These are phyloP conservation scores for Macrotyloma uniflorum DNA, from an alignment of 306 rosid species.

Conservation along the genomic window DNA sequence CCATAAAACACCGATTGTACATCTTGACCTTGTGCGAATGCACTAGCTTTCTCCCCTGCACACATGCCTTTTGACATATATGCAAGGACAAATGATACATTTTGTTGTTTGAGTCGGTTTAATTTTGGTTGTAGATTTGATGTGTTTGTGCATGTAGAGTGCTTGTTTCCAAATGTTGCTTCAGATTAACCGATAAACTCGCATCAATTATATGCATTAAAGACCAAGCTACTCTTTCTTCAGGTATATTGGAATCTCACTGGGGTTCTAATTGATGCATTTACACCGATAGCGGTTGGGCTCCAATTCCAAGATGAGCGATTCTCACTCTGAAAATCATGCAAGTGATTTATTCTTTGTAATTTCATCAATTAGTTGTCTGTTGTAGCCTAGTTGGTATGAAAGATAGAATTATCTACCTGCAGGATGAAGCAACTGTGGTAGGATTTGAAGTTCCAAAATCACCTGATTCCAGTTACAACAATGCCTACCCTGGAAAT, in stretches of 20 bases:
- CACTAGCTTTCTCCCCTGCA: background rate
- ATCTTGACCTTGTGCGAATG: background rate
- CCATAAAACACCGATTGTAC: background rate
- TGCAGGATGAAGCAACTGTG: slow-evolving; percentile 78
- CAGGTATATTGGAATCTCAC: slow-evolving; percentile 53
- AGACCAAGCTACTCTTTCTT: slow-evolving; percentile 38
- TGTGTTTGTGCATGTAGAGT: background rate
- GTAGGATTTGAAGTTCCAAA: slow-evolving; percentile 83
- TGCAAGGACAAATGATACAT: background rate
- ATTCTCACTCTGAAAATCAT: slow-evolving; percentile 56
- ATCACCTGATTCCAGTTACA: slow-evolving; percentile 88
- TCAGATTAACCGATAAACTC: background rate
- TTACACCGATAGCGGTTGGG: slow-evolving; percentile 39
- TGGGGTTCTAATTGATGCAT: slow-evolving; percentile 53
- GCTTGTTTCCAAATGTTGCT: background rate
- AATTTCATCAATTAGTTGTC: slow-evolving; percentile 29
- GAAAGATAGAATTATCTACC: slow-evolving; percentile 30
- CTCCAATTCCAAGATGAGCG: slow-evolving; percentile 66
- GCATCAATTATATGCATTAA: slow-evolving; percentile 14
- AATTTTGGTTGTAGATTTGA: background rate
- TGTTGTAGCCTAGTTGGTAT: slow-evolving; percentile 21
- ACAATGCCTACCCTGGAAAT: slow-evolving; percentile 62
- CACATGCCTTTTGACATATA: background rate
- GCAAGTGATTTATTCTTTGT: slow-evolving; percentile 53
- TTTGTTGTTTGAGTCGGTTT: slow-evolving; percentile 1